Evolutionary conservation across 305 asterid genomes (phyloP).

Genomic region (Fraxinus baroniana): DNA sequence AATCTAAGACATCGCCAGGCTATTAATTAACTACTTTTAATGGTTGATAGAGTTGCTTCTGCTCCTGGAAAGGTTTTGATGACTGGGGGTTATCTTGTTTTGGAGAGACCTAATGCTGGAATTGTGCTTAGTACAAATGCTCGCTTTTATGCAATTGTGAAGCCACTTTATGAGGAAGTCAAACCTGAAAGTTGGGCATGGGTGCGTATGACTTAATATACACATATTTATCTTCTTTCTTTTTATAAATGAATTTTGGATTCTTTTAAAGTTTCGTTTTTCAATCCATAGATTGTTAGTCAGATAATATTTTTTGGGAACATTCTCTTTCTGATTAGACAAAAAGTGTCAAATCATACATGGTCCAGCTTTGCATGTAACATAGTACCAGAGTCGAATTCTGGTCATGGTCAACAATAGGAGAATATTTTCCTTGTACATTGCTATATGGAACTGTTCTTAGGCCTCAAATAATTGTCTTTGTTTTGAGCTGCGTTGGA

Average conservation of each 20-base stretch:
- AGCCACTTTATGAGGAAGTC: slow-evolving; percentile 66
- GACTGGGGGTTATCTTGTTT: slow-evolving; percentile 92
- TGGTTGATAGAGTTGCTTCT: slow-evolving; percentile 70
- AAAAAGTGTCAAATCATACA: background rate
- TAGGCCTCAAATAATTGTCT: background rate
- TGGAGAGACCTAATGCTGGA: slow-evolving; percentile 98
- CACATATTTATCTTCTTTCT: background rate
- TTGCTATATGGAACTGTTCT: background rate
- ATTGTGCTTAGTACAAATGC: slow-evolving; percentile 94
- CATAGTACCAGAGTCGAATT: background rate
- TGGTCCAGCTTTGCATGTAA: background rate
- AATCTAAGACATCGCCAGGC: slow-evolving; percentile 9
- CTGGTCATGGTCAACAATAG: background rate
- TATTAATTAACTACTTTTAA: slow-evolving; percentile 20
- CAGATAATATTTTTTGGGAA: background rate
- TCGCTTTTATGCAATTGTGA: slow-evolving; percentile 83
- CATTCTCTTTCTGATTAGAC: background rate
- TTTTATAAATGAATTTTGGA: background rate
- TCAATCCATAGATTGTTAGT: background rate
- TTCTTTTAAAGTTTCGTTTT: background rate
- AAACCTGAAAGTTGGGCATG: slow-evolving; percentile 79
- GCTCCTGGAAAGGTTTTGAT: slow-evolving; percentile 98
- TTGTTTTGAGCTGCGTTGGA: background rate
- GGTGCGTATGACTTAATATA: slow-evolving; percentile 40
- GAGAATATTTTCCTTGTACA: background rate